Percentiles rank a stretch among this genome's conserved stretches.
Conservation (phyloP, 2,329 filamentous ascomycete species). For the Sclerotinia borealis region DNA sequence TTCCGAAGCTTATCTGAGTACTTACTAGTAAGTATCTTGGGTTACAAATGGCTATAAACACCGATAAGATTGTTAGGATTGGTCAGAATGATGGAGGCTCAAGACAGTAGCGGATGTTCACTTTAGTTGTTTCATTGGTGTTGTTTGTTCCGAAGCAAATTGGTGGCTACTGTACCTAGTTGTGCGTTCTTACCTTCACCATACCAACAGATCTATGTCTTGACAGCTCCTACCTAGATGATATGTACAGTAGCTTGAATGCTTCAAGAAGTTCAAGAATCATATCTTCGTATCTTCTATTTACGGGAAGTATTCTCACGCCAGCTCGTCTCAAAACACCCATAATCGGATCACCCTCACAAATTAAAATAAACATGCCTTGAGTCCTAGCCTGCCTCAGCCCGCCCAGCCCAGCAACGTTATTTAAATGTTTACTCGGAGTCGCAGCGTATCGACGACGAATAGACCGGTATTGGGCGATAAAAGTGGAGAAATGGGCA, state of each 20-base stretch:
- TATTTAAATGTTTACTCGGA: not conserved
- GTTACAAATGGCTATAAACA: no score
- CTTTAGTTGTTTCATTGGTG: no score
- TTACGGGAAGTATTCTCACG: not conserved
- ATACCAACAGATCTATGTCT: not conserved
- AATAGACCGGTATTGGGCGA: not conserved
- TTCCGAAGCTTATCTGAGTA: no score
- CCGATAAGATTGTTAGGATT: no score
- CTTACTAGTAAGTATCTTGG: no score
- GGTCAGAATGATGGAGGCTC: not conserved
- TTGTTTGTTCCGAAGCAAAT: not conserved
- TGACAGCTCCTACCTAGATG: not conserved
- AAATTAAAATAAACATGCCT: not conserved
- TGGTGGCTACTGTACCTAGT: not conserved
- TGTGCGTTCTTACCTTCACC: no score
- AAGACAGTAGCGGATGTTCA: not conserved
- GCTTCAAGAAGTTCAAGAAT: not conserved
- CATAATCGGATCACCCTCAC: not conserved
- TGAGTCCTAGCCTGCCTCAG: no score
- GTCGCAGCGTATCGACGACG: no score
- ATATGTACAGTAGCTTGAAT: no score
- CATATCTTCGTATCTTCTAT: no score
- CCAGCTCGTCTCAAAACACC: not conserved
- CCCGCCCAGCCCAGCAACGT: not conserved
- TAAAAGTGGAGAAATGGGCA: not conserved